Base-by-base conservation (phyloP, 352 stramenopile genomes). In the Pythium brachiatum region DNA sequence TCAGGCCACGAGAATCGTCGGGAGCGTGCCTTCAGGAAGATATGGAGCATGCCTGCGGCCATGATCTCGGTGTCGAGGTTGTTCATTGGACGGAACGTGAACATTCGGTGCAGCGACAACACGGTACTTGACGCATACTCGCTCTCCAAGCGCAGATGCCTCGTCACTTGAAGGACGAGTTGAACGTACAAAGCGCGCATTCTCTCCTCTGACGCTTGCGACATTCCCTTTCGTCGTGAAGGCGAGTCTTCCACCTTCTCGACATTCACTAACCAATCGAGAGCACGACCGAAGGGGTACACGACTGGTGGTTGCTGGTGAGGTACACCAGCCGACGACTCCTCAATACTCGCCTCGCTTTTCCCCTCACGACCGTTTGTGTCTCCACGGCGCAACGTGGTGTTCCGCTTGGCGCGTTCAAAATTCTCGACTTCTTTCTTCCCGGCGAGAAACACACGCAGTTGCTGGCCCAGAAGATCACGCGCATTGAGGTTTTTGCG, bases 51-150 rank as follows among this genome's bases (percentile, higher is more conserved):
- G 32, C 78, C 76, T 2, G 82, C 82, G 32, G 79, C 84, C 44
- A 88, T 73, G 16, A 83, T 74, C 25, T 94, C 86, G 21, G 86
- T 74, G 31, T 88, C 87, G 3, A 48, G 23, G 53, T 79, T 78
- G 15, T 75, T 69, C 79, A 94, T 93, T 2, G 81, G 64, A 44
- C 87, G 73, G 41, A 92, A 89, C 21, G 83, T 89, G 46, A 90
- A 85, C 47, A 79, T 92, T n/a, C 83, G 75, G 53, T 94, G 84
- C 27, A 95, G 69, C 12, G 83, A 74, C n/a, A 94, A 67, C 25
- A 94, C 81, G 21, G 84, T 77, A 70, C 83, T 92, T 7, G 84
- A 79, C 16, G 75, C 78, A 65, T 93, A 83, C 56, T 88, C 81
- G 12, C 81, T 74, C 25, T 90, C 83, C 5, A 92, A 54, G 27